Evolutionary conservation across 164 flowering plant genomes (phyloP).

Genomic region (Kalanchoe fedtschenkoi): DNA sequence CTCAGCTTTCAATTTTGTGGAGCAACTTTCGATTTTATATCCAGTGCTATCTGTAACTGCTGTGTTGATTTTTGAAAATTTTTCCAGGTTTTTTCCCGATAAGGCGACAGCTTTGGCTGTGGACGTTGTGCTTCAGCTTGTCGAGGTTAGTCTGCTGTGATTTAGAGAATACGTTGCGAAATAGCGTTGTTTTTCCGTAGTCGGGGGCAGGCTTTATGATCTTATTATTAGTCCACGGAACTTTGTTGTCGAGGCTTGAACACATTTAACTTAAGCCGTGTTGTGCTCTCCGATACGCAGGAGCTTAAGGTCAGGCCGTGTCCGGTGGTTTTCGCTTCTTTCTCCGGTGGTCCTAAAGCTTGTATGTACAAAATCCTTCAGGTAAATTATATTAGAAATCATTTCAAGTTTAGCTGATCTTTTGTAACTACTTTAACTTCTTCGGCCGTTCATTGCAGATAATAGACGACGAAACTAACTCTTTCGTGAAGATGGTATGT

Average conservation of each 20-base stretch:
- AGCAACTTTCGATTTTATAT: background rate
- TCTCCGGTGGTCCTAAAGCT: constrained; percentile 94
- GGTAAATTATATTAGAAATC: no score
- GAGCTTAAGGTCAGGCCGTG: constrained; percentile 59
- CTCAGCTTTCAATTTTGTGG: no score
- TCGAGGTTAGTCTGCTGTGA: constrained; percentile 38
- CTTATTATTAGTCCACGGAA: background rate
- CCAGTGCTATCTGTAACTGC: no score
- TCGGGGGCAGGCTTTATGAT: background rate
- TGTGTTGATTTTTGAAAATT: background rate
- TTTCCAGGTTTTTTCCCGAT: constrained; percentile 72
- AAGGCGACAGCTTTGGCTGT: constrained; percentile 61
- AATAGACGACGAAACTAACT: no score
- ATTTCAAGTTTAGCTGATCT: no score
- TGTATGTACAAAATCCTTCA: constrained; percentile 92
- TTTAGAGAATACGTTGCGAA: background rate
- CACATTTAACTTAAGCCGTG: background rate
- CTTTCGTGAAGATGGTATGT: no score
- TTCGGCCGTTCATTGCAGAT: no score
- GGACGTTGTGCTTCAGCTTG: constrained; percentile 52
- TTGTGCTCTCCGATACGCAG: constrained; percentile 24
- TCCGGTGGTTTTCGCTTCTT: constrained; percentile 79
- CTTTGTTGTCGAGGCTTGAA: background rate
- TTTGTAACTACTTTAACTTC: no score
- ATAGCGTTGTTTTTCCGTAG: background rate